phyloP scores from a whole-genome alignment of 2,329 filamentous ascomycete genomes.

The Capronia coronata region DNA sequence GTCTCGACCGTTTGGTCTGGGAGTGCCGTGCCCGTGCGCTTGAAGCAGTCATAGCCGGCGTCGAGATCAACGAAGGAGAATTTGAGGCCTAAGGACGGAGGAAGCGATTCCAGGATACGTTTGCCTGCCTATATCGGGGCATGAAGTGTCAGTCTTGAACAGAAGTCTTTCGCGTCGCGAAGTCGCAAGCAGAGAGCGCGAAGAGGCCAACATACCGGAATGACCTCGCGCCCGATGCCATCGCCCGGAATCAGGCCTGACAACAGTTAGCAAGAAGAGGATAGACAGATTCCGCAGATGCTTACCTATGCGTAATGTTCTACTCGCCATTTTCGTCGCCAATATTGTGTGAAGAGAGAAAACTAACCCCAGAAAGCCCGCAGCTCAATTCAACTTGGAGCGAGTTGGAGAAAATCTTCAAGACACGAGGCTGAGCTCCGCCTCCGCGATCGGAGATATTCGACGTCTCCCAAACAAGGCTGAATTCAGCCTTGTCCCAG shows the following conservation, averaged over 20 bases:
- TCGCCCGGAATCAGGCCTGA: constrained; percentile 87
- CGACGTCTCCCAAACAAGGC: neutral
- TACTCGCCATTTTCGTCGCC: constrained; percentile 14
- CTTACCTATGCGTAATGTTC: constrained; percentile 23
- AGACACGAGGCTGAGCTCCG: constrained; percentile 12
- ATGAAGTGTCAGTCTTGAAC: constrained; percentile 1
- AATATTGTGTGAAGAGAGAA: no score
- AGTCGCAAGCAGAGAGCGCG: neutral
- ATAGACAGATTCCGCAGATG: neutral
- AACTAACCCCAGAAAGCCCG: no score
- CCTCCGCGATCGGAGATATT: constrained; percentile 16
- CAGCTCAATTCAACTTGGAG: neutral
- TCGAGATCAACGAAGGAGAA: constrained; percentile 92
- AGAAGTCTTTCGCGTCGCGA: constrained; percentile 1
- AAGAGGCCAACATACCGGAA: constrained; percentile 55
- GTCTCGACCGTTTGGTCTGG: constrained; percentile 85
- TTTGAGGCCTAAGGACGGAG: constrained; percentile 79
- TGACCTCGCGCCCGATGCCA: constrained; percentile 97
- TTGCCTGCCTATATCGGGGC: constrained; percentile 57
- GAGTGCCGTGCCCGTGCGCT: constrained; percentile 78
- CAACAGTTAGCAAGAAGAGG: neutral
- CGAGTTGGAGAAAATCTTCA: constrained; percentile 11
- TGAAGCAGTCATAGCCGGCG: constrained; percentile 89
- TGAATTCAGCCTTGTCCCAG: neutral
- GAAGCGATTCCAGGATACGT: constrained; percentile 85